Percentiles rank a stretch among this genome's conserved stretches.
These are phyloP conservation scores for Aspergillus melleus DNA, from an alignment of 2,329 filamentous ascomycete species.

Conservation along the genomic window DNA sequence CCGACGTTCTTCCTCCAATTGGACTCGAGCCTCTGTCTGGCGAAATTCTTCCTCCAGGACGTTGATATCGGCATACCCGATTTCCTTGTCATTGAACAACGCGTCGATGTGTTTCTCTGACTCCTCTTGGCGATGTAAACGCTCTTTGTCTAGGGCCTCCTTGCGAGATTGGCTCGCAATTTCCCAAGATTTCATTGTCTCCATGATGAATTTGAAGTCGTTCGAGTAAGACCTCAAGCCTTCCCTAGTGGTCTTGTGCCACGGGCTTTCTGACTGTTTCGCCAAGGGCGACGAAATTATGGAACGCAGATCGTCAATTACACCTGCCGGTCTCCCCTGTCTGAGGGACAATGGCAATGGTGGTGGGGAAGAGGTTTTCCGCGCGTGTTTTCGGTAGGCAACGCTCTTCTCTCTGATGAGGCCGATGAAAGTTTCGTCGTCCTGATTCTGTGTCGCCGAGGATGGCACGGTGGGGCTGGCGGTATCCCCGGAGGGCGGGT, in stretches of 20 bases:
- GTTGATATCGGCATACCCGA: slow-evolving; percentile 59
- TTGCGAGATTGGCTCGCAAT: slow-evolving; percentile 44
- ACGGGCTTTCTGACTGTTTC: slow-evolving; percentile 34
- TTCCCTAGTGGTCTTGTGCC: slow-evolving; percentile 32
- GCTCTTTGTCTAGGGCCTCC: slow-evolving; percentile 49
- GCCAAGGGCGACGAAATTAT: slow-evolving; percentile 36
- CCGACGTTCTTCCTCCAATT: slow-evolving; percentile 54
- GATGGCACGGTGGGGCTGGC: slow-evolving; percentile 19
- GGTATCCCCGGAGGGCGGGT: slow-evolving; percentile 16
- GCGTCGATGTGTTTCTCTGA: slow-evolving; percentile 54
- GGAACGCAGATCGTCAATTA: slow-evolving; percentile 37
- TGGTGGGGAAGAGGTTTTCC: slow-evolving; percentile 26
- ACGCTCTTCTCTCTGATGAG: slow-evolving; percentile 48
- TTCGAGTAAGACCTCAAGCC: slow-evolving; percentile 39
- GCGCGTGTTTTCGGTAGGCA: slow-evolving; percentile 34
- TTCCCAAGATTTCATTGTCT: slow-evolving; percentile 49
- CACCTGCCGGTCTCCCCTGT: slow-evolving; percentile 25
- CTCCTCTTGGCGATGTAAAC: slow-evolving; percentile 52
- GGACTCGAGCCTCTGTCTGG: slow-evolving; percentile 51
- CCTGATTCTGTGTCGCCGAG: slow-evolving; percentile 28
- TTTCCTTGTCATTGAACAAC: slow-evolving; percentile 57
- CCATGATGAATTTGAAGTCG: slow-evolving; percentile 46
- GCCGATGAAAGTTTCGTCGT: slow-evolving; percentile 49
- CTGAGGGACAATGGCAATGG: slow-evolving; percentile 34
- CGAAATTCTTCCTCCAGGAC: slow-evolving; percentile 57